Base-by-base conservation (phyloP, 2,329 filamentous ascomycete genomes). In the Coccinonectria pachysandricola region DNA sequence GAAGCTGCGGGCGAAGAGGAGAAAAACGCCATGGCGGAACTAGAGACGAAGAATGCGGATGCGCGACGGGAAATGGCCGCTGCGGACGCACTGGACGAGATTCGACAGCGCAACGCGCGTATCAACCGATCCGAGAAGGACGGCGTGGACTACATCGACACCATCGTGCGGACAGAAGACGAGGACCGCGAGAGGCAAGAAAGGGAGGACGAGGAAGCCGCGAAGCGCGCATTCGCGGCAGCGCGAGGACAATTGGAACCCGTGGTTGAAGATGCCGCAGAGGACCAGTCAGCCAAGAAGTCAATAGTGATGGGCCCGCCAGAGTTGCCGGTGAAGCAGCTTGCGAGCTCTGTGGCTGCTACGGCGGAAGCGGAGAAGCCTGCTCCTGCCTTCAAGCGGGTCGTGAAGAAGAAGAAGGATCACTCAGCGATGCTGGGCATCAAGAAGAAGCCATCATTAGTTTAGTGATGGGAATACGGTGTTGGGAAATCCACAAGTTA, bases 41-140 rank as follows among this genome's bases (percentile, higher is more conserved):
- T 98, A 23, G 91, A 98, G 59, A 79, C 81, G 37, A 96, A 96
- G 62, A 94, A 88, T 29, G 62, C 81, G 12, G 91, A 98, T 53
- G 87, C 87, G 1, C 87, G 91, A 62, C 70, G 80, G 20, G 91
- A 98, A 57, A 98, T 98, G 87, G 84, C 82, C 11, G 84, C 95
- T 22, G 91, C 91, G 2, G 91, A 98, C 61, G 88, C 87, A 6
- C 60, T 98, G 29, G 91, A 98, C 54, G 87, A 95, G 59, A 95
- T 98, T 31, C 68, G 88, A 30, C 88, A 83, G 27, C 65, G 88
- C 38, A 98, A 98, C 58, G 91, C 91, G 6, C 68, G 86, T 37
- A 75, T 91, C 25, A 84, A 93, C 54, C 69, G 81, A 38, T 79
- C 78, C 7, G 72, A 75, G 30, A 73, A 75, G 46, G 76, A 84